Evolutionary conservation across 2,329 filamentous ascomycete species (phyloP), one percentile per base, ranked within the genome.

Genomic region (Penicillium concentricum): DNA sequence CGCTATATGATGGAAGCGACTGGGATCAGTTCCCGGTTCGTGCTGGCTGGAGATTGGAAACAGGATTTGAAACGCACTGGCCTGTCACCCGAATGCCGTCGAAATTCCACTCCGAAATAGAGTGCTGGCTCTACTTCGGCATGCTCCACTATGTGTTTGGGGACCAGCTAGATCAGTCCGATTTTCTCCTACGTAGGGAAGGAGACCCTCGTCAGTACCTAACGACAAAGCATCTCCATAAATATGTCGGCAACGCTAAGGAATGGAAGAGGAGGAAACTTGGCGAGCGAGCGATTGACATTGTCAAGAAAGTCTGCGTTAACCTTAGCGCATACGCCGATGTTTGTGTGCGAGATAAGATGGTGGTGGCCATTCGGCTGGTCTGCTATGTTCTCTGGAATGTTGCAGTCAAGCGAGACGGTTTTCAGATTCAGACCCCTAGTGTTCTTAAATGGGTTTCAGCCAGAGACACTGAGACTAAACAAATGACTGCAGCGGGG

Each of bases 111-210:
- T 39, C 51, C 13, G 37, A 22, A 3, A 39, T 55, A 18, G 58
- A 58, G 28, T 51, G 55, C 24, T 60, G 58, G 58, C 58, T 60
- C 8, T 60, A 60, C 41, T 60, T 58, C 6, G 58, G 58, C 16
- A 57, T 55, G 45, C 41, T 58, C 15, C 34, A 42, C 34, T 28
- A 51, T 22, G 50, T 60, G 3, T 60, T 60, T 32, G 58, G 34
- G 22, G 53, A 32, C n/a, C 39, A 51, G 22, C n/a, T 58, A 4
- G 20, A 58, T 2, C 58, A 60, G 49, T 30, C 50, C 16, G 58
- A 60, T 20, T 60, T 60, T 35, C 28, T 60, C 13, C 35, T 48
- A 13, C 7, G 18, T 20, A 43, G 13, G 16, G 44, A 48, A 37
- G 45, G 35, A 10, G 30, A 32, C 20, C 13, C 18, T 22, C 20